phyloP scores from a whole-genome alignment of 2,329 filamentous ascomycete genomes.

The Fusarium armeniacum region DNA sequence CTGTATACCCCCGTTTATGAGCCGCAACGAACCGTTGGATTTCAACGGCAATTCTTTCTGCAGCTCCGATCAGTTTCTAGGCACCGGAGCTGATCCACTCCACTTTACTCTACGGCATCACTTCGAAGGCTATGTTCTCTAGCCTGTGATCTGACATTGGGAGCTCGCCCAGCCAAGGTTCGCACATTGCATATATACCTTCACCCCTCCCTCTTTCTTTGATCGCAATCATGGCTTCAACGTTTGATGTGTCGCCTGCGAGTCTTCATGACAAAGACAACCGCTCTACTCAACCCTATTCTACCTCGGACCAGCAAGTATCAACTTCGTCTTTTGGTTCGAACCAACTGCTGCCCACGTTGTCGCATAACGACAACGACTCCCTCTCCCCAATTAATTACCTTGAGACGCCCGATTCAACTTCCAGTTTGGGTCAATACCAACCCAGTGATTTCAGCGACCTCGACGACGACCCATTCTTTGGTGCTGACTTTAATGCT shows the following conservation, averaged over 20 bases:
- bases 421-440: conserved; percentile 63
- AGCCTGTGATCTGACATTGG: conserved; percentile 51
- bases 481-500: conserved; percentile 63
- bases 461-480: conserved; percentile 65
- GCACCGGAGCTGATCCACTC: conserved; percentile 39
- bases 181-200: conserved; percentile 55
- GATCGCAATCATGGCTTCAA: conserved; percentile 60
- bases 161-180: conserved; percentile 46
- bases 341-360: conserved; percentile 60
- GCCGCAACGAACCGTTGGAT: conserved; percentile 22
- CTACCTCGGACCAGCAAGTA: conserved; percentile 43
- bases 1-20: conserved; percentile 10
- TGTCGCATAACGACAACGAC: conserved; percentile 57
- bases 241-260: conserved; percentile 59
- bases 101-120: conserved; percentile 38
- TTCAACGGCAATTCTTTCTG: conserved; percentile 35
- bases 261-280: conserved; percentile 56
- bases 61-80: conserved; percentile 30
- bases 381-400: conserved; percentile 52
- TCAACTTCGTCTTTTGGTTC: conserved; percentile 55
- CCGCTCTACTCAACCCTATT: conserved; percentile 49
- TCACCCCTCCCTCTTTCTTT: conserved; percentile 41
- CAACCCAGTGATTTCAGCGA: conserved; percentile 66
- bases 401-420: conserved; percentile 65
- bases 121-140: conserved; percentile 52